Evolutionary conservation across 768 basidiomycete genomes (phyloP).

Genomic region (Candolleomyces eurysporus): DNA sequence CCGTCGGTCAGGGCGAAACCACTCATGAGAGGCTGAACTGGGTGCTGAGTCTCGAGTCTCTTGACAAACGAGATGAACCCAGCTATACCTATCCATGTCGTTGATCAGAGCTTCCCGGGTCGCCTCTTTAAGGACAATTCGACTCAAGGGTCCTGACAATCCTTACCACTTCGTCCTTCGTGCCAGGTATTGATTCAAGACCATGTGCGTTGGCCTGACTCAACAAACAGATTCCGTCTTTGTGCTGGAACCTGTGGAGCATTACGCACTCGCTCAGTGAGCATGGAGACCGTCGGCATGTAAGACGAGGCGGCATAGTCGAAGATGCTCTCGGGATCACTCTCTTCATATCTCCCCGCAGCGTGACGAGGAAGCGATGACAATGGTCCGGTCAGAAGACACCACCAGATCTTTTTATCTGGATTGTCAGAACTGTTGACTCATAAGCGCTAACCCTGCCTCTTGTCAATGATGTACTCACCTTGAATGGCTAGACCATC

Average conservation of each 20-base stretch:
- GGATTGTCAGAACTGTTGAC: too few species aligned
- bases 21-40: slow-evolving; percentile 21
- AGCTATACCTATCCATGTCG: neutral
- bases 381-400: slow-evolving; percentile 26
- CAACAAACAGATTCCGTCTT: slow-evolving; percentile 5
- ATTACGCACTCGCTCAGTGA: neutral
- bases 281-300: slow-evolving; percentile 9
- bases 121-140: neutral
- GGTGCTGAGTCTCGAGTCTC: slow-evolving; percentile 26
- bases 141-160: neutral
- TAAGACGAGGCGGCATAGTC: slow-evolving; percentile 21
- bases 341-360: slow-evolving; percentile 21
- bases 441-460: too few species aligned
- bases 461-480: too few species aligned
- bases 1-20: slow-evolving; percentile 20
- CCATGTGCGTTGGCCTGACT: slow-evolving; percentile 10
- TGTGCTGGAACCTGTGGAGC: neutral
- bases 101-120: neutral
- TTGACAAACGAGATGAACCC: slow-evolving; percentile 36
- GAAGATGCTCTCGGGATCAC: neutral
- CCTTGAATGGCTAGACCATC: too few species aligned
- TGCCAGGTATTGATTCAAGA: slow-evolving; percentile 8
- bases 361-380: slow-evolving; percentile 32
- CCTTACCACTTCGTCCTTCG: slow-evolving; percentile 6
- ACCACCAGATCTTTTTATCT: slow-evolving; percentile 26